Evolutionary conservation across 768 basidiomycete species (phyloP), one percentile per base, ranked within the genome.

Genomic region (Zangia roseola): DNA sequence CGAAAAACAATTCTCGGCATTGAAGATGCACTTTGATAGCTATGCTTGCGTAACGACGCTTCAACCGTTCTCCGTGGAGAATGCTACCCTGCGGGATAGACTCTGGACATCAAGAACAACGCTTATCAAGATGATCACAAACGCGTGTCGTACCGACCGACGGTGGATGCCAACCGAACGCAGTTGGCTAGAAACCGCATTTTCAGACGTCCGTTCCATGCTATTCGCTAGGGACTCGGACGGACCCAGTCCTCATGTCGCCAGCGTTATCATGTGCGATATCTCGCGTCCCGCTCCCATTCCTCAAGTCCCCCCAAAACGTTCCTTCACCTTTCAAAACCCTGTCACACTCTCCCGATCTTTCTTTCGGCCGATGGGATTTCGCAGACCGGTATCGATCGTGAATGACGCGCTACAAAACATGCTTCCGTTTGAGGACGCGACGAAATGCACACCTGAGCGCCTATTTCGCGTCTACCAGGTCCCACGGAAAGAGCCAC

Each of bases 41-140:
- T 59, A 70, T 21, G 70, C 70, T 14, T 70, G 69, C 37, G 65
- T 71, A 35, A 71, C 69, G 23, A 61, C 70, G 16, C 58, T 65
- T 23, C 48, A 58, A 6, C 31, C 31, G 28, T 30, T 51, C 10
- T 43, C 35, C 26, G 16, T 24, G 25, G 60, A 54, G 38, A 58
- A 41, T 20, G 19, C 49, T 12, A 49, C 38, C 33, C 36, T 61
- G 28, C 35, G 13, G 24, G 47, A 51, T 40, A 61, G 61, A 44
- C 56, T 40, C 19, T 45, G 37, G 16, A 46, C 65, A 41, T 69
- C 69, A 30, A 61, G 49, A 33, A 24, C 9, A 17, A 39, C 53
- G 12, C 24, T 70, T 0, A 40, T 36, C 28, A 46, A 53, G 7
- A 54, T 65, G 49, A 55, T 69, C 38, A 42, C 54, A 6, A 45